A percentile compares a stretch with the other conserved stretches of the same genome.
These are phyloP conservation scores for Magnolia officinalis DNA, from an alignment of 164 flowering plant genomes.

Conservation along the genomic window DNA sequence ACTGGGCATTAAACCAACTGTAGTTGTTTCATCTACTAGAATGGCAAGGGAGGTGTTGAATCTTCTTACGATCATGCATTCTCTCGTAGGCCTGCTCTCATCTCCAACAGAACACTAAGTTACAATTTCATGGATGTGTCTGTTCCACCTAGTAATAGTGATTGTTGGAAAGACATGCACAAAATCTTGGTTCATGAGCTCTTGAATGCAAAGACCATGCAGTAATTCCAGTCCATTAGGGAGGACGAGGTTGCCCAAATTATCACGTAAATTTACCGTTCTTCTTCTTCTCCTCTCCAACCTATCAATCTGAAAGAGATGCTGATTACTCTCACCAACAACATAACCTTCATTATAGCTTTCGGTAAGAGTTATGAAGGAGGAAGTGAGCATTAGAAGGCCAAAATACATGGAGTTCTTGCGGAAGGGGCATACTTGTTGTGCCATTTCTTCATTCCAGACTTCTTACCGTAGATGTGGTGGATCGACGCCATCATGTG, in stretches of 20 bases:
- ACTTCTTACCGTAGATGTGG: conserved; percentile 33
- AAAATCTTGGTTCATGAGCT: not conserved
- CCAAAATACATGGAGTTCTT: not conserved
- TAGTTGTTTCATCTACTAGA: not conserved
- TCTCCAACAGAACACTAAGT: not conserved
- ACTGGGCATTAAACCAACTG: not conserved
- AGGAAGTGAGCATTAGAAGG: not conserved
- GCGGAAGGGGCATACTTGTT: conserved; percentile 15
- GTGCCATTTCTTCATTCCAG: conserved; percentile 23
- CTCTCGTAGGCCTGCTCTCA: not conserved
- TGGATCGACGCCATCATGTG: conserved; percentile 40
- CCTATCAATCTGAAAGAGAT: conserved; percentile 23
- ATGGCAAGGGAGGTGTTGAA: not conserved
- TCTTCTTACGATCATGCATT: not conserved
- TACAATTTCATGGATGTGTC: not conserved
- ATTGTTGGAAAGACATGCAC: too few species aligned
- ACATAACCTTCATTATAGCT: conserved; percentile 19
- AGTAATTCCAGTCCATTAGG: not conserved
- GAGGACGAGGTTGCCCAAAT: not conserved
- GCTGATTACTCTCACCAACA: conserved; percentile 11
- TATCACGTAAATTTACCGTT: not conserved
- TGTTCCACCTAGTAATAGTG: not conserved
- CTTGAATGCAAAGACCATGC: not conserved
- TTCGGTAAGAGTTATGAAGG: conserved; percentile 26
- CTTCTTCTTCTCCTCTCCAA: not conserved